Conservation (phyloP, 352 stramenopile genomes). For the Pythium chondricola region DNA sequence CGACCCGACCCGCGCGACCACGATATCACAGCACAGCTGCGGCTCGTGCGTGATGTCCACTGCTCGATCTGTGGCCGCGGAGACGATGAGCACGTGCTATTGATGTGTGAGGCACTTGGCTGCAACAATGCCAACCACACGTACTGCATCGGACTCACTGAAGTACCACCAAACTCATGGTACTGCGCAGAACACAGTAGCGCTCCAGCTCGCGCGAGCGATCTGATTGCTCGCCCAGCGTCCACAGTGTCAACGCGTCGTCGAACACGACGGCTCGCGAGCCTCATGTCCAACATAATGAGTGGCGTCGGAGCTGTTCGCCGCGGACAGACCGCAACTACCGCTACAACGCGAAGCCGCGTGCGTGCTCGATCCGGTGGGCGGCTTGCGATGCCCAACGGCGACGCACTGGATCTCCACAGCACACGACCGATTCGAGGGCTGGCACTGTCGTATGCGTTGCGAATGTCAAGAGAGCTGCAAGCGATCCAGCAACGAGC, state of each 20-base stretch:
- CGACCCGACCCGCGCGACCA: slow-evolving; percentile 53
- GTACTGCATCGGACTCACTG: slow-evolving; percentile 58
- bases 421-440: slow-evolving; percentile 40
- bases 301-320: slow-evolving; percentile 7
- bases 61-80: slow-evolving; percentile 68
- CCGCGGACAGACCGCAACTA: not conserved
- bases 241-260: slow-evolving; percentile 59
- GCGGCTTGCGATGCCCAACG: slow-evolving; percentile 9
- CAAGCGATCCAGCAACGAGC: slow-evolving; percentile 62
- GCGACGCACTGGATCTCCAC: slow-evolving; percentile 9
- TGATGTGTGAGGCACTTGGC: slow-evolving; percentile 65
- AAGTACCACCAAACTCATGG: slow-evolving; percentile 58
- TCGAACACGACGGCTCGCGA: slow-evolving; percentile 53
- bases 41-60: slow-evolving; percentile 61
- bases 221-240: slow-evolving; percentile 43
- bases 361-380: slow-evolving; percentile 15
- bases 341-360: slow-evolving; percentile 5
- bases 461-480: slow-evolving; percentile 75
- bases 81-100: slow-evolving; percentile 74
- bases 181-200: slow-evolving; percentile 53
- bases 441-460: slow-evolving; percentile 54
- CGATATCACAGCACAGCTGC: slow-evolving; percentile 57
- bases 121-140: slow-evolving; percentile 67
- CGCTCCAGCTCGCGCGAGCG: slow-evolving; percentile 33
- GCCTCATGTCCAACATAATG: slow-evolving; percentile 70